phyloP scores from a whole-genome alignment of 1,139 yeast genomes.

The Diutina siamensis region DNA sequence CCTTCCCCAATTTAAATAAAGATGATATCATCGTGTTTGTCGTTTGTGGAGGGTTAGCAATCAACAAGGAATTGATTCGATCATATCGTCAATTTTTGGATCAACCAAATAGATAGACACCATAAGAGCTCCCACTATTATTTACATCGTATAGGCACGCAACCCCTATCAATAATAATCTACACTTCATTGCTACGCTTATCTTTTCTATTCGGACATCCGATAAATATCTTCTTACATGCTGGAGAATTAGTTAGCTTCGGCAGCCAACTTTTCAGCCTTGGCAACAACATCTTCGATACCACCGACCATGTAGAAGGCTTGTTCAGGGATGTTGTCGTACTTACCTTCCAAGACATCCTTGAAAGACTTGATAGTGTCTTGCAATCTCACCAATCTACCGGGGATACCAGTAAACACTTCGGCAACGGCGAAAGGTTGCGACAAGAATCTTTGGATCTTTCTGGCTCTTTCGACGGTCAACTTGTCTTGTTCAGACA shows the following conservation, averaged over 20 bases:
- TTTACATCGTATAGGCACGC: no score
- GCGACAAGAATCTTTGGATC: slow-evolving; percentile 99
- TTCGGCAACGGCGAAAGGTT: slow-evolving; percentile 99
- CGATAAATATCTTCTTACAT: slow-evolving; percentile 5
- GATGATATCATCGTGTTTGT: slow-evolving; percentile 46
- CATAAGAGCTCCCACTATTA: no score
- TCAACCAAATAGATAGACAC: no score
- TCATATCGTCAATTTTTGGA: not conserved
- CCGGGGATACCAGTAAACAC: slow-evolving; percentile 99
- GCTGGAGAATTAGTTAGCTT: slow-evolving; percentile 45
- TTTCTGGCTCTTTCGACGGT: slow-evolving; percentile 99
- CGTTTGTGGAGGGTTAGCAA: slow-evolving; percentile 51
- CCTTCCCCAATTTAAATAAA: slow-evolving; percentile 19
- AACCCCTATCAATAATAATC: not conserved
- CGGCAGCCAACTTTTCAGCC: slow-evolving; percentile 98
- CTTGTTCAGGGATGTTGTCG: slow-evolving; percentile 97
- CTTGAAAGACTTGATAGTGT: slow-evolving; percentile 88
- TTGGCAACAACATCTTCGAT: slow-evolving; percentile 96
- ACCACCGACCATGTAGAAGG: slow-evolving; percentile 99
- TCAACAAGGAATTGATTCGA: not conserved
- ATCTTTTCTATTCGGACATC: not conserved
- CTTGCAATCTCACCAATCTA: slow-evolving; percentile 92
- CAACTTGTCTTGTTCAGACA: slow-evolving; percentile 95
- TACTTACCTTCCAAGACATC: slow-evolving; percentile 97
- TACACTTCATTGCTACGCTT: no score